phyloP scores from a whole-genome alignment of 768 basidiomycete species.

The Lactarius tabidus region DNA sequence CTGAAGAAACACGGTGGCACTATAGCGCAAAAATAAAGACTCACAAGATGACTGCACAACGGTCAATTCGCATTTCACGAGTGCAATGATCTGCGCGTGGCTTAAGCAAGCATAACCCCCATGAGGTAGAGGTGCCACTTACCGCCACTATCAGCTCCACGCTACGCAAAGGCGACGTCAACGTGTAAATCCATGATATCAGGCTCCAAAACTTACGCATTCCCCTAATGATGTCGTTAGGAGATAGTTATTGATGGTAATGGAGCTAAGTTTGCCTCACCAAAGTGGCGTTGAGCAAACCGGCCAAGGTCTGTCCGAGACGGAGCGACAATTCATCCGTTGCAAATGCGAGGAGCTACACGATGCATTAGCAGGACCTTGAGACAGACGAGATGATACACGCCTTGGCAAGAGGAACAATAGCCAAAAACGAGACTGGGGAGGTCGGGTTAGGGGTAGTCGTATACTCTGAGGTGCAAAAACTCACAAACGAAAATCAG shows the following conservation, averaged over 20 bases:
- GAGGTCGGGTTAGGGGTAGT: not conserved
- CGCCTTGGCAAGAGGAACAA: conserved; percentile 81
- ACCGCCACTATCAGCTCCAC: conserved; percentile 44
- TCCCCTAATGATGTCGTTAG: conserved; percentile 25
- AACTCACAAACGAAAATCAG: conserved; percentile 70
- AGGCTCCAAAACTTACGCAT: conserved; percentile 27
- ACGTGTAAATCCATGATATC: not conserved
- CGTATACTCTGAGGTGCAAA: not conserved
- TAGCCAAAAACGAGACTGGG: conserved; percentile 72
- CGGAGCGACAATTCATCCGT: conserved; percentile 82
- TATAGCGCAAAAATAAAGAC: conserved; percentile 17
- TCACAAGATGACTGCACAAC: conserved; percentile 45
- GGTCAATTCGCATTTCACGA: conserved; percentile 41
- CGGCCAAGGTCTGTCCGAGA: conserved; percentile 79
- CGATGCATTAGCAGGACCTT: not conserved
- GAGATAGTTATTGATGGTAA: not conserved
- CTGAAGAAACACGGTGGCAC: not conserved
- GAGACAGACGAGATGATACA: not conserved
- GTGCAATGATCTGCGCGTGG: conserved; percentile 40
- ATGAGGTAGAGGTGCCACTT: conserved; percentile 22
- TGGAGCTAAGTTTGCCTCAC: conserved; percentile 35
- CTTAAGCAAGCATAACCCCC: conserved; percentile 11
- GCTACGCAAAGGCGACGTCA: conserved; percentile 25
- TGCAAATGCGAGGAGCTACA: conserved; percentile 71
- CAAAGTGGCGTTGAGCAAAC: conserved; percentile 80